phyloP scores from a whole-genome alignment of 2,329 filamentous ascomycete species.

The Biscogniauxia marginata region DNA sequence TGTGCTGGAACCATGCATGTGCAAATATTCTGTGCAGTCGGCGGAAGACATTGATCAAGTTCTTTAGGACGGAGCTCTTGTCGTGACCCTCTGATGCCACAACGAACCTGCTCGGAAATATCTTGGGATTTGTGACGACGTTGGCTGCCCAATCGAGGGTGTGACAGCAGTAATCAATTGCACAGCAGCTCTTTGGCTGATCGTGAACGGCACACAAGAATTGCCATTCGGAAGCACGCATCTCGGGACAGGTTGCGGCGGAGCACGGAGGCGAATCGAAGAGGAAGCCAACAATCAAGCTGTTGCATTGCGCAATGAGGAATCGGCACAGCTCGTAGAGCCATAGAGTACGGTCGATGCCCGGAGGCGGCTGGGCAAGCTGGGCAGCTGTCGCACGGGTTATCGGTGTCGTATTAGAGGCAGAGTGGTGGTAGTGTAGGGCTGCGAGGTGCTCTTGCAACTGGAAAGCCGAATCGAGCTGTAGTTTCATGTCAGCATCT shows the following conservation, averaged over 20 bases:
- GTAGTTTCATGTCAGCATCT: constrained; percentile 2
- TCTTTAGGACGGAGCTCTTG: constrained; percentile 67
- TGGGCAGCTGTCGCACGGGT: constrained; percentile 71
- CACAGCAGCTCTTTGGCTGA: constrained; percentile 93
- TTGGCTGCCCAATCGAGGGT: constrained; percentile 98
- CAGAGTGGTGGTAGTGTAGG: constrained; percentile 79
- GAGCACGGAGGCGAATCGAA: constrained; percentile 89
- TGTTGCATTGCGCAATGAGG: constrained; percentile 91
- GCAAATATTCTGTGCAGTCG: constrained; percentile 95
- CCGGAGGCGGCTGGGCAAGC: constrained; percentile 76
- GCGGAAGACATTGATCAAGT: constrained; percentile 92
- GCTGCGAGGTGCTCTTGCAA: constrained; percentile 96
- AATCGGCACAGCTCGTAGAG: constrained; percentile 97
- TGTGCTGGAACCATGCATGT: constrained; percentile 97
- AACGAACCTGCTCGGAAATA: constrained; percentile 84
- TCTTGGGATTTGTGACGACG: constrained; percentile 88
- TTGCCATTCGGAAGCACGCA: constrained; percentile 99
- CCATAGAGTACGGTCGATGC: constrained; percentile 86
- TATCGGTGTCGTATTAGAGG: constrained; percentile 66
- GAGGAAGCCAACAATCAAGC: constrained; percentile 87
- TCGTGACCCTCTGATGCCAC: constrained; percentile 56
- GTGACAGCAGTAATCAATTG: constrained; percentile 98
- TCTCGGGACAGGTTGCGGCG: constrained; percentile 86
- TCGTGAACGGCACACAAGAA: constrained; percentile 98
- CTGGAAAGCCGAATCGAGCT: constrained; percentile 97